Percentiles rank a stretch among this genome's conserved stretches.
Evolutionary conservation across 305 asterid genomes (phyloP).

Genomic region (Solanum hybrid): DNA sequence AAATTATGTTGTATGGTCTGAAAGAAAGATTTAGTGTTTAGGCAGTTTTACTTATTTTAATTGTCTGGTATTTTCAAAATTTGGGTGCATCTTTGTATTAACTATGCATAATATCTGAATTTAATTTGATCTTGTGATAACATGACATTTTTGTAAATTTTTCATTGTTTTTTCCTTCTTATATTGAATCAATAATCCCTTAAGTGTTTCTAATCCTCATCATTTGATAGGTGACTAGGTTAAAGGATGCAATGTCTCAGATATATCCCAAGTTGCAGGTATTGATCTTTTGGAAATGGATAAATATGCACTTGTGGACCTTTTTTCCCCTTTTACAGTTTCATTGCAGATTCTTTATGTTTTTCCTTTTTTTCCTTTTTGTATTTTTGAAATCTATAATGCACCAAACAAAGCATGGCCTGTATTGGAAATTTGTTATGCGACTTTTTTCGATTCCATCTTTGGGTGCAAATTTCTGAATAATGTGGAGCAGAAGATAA

Average conservation of each 20-base stretch:
- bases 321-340: background rate
- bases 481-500: background rate
- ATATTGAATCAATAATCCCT: background rate
- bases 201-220: background rate
- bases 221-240: slow-evolving; percentile 51
- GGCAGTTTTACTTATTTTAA: background rate
- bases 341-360: background rate
- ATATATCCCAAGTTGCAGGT: slow-evolving; percentile 87
- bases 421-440: background rate
- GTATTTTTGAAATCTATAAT: background rate
- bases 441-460: background rate
- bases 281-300: background rate
- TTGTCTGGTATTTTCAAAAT: background rate
- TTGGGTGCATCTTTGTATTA: background rate
- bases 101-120: background rate
- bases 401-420: background rate
- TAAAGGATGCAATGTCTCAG: slow-evolving; percentile 88
- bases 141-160: background rate
- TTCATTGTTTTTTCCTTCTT: background rate
- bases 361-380: background rate
- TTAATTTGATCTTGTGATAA: background rate
- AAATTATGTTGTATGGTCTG: background rate
- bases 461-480: background rate
- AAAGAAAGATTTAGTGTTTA: background rate
- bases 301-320: background rate